Base-by-base conservation (phyloP, 2,329 filamentous ascomycete species). In the Colletotrichum abscissum region DNA sequence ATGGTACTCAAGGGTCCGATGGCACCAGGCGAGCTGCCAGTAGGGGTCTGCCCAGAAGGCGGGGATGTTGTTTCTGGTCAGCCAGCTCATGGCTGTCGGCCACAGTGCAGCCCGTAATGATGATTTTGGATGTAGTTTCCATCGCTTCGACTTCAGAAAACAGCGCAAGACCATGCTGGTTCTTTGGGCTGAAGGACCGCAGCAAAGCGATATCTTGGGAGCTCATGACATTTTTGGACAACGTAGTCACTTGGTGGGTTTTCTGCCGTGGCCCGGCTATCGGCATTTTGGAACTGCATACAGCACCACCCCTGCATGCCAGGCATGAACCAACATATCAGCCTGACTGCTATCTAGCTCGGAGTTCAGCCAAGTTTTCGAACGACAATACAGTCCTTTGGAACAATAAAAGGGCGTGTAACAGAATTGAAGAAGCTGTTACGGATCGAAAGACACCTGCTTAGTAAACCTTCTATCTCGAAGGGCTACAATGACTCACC, bases 1-100 rank as follows among this genome's bases (percentile, higher is more conserved):
- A 56, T 77, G 76, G 55, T 77, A 74, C 30, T 76, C 76, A 28
- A 77, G 74, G 30, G 75, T 75, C 24, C 74, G 72, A 67, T 77
- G 67, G 52, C 64, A 73, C 76, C 76, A 78, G 11, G 67, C 66
- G n/a, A 75, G 56, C 49, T 65, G 64, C 70, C 72, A 76, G 56
- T 77, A 64, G 30, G 70, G 62, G 52, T 76, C 64, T 55, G 62
- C 67, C 74, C 72, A 76, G 55, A 76, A 76, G 35, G 74, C 75
- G 59, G 75, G 46, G 52, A 76, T 70, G 65, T 76, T 76, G 24
- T 76, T 76, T 58, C 55, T 59, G 55, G 64, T 65, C 58, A 76
- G 69, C 38, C 58, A 76, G 69, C 38, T 67, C 74, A 35, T 72
- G 64, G 63, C 69, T 69, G 74, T 76, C 75, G 42, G 74, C 62